phyloP scores from a whole-genome alignment of 768 basidiomycete species.

The Leccinum olivaceopallidum region DNA sequence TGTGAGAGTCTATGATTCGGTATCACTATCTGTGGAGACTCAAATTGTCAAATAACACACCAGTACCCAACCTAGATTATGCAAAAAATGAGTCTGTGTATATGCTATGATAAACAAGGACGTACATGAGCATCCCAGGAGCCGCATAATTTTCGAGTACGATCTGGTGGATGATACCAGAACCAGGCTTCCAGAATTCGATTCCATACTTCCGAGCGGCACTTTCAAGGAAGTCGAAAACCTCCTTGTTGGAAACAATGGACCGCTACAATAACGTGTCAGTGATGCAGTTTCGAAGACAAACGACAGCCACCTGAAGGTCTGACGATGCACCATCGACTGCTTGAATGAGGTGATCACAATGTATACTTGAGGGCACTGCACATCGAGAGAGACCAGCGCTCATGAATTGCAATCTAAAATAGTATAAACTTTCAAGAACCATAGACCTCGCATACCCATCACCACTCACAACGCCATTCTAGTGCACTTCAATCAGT shows the following conservation, averaged over 20 bases:
- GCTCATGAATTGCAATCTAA: constrained; percentile 95
- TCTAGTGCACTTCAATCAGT: constrained; percentile 39
- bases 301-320: constrained; percentile 56
- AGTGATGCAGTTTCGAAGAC: neutral
- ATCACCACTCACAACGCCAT: constrained; percentile 71
- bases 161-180: constrained; percentile 94
- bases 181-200: constrained; percentile 96
- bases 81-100: constrained; percentile 6
- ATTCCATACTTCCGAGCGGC: constrained; percentile 91
- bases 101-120: constrained; percentile 9
- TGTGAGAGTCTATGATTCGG: constrained; percentile 79
- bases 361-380: constrained; percentile 92
- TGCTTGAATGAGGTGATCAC: constrained; percentile 97
- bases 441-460: neutral
- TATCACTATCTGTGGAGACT: constrained; percentile 1
- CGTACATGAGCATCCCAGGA: constrained; percentile 89
- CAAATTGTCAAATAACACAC: constrained; percentile 37
- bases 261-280: constrained; percentile 54
- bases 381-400: constrained; percentile 82
- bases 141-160: constrained; percentile 98
- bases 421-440: constrained; percentile 9
- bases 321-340: constrained; percentile 85
- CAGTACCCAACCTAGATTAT: constrained; percentile 71
- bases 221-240: constrained; percentile 96
- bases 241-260: constrained; percentile 88